These are phyloP conservation scores for Plantago lanceolata DNA, from an alignment of 305 asterid species.

Conservation along the genomic window DNA sequence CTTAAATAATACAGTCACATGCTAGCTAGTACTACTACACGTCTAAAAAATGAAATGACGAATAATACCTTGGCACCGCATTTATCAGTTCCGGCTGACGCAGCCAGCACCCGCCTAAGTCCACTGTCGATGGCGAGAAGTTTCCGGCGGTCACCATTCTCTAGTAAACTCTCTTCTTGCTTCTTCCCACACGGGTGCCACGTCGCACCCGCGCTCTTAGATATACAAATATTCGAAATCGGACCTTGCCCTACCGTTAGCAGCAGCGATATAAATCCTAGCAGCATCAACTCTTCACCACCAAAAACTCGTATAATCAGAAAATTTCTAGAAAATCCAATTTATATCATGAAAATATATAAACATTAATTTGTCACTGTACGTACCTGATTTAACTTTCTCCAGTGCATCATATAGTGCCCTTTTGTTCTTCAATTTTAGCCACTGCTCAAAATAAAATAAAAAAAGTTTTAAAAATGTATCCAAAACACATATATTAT, in stretches of 20 bases:
- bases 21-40: too few relatives aligned
- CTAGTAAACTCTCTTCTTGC: slow-evolving; percentile 22
- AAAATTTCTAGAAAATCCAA: background rate
- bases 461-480: background rate
- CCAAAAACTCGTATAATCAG: background rate
- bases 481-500: background rate
- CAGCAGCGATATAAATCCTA: slow-evolving; percentile 75
- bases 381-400: slow-evolving; percentile 69
- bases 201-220: slow-evolving; percentile 43
- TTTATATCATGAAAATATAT: background rate
- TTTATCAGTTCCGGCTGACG: slow-evolving; percentile 37
- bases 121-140: slow-evolving; percentile 31
- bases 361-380: background rate
- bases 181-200: slow-evolving; percentile 75
- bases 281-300: slow-evolving; percentile 65
- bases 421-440: slow-evolving; percentile 49
- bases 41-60: background rate
- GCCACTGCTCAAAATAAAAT: slow-evolving; percentile 44
- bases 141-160: slow-evolving; percentile 38
- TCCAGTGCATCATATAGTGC: slow-evolving; percentile 69
- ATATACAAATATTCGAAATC: slow-evolving; percentile 61
- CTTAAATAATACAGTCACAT: too few relatives aligned
- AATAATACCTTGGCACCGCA: slow-evolving; percentile 51
- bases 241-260: slow-evolving; percentile 60
- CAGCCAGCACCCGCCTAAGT: slow-evolving; percentile 49